These are phyloP conservation scores for Leishmania martiniquensis DNA, from an alignment of 208 protist genomes.

Conservation along the genomic window DNA sequence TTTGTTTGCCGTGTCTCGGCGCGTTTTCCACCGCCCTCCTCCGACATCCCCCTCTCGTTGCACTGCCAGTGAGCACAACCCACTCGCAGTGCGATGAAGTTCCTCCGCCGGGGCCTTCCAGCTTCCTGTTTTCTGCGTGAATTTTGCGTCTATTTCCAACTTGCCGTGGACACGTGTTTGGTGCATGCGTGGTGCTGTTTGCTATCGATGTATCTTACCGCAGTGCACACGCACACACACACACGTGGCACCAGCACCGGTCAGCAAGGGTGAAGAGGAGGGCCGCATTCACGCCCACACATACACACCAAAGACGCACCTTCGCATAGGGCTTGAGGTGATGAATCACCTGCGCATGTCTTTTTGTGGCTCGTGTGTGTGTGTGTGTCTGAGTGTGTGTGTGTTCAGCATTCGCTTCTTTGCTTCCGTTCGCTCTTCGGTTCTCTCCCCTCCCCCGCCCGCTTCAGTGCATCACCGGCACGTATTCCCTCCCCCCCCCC, in stretches of 20 bases:
- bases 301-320: not conserved
- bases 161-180: not conserved
- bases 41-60: not conserved
- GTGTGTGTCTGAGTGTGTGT: not conserved
- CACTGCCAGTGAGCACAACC: too few relatives aligned
- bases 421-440: too few relatives aligned
- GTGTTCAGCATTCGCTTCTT: too few relatives aligned
- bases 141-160: not conserved
- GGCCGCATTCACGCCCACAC: not conserved
- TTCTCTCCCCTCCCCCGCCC: too few relatives aligned
- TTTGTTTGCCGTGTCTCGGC: not conserved
- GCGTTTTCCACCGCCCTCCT: not conserved
- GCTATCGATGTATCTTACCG: not conserved
- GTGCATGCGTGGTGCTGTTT: not conserved
- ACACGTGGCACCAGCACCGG: not conserved
- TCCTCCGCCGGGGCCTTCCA: not conserved
- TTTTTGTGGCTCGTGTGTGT: not conserved
- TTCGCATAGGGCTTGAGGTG: not conserved
- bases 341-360: not conserved
- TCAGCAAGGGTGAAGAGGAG: not conserved
- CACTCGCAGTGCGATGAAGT: not conserved
- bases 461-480: not conserved
- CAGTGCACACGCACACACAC: not conserved
- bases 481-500: not conserved
- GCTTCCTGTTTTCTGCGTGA: not conserved